Base-by-base conservation (phyloP, 345 rosid species). In the Bruguiera sexangula region DNA sequence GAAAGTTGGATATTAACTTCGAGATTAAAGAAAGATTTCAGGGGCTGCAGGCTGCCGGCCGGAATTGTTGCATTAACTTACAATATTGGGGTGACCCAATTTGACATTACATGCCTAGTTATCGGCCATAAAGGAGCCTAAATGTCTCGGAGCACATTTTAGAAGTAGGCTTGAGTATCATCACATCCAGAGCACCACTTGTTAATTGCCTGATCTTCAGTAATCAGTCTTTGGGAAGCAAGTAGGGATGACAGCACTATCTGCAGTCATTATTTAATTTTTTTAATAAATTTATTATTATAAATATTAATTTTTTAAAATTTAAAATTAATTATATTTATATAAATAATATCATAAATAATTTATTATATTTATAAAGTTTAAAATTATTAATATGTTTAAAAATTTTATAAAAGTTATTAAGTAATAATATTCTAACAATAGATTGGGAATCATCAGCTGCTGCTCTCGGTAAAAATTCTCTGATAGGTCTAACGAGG, bases 51-150 rank as follows among this genome's bases (percentile, higher is more conserved):
- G 24, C 24, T 24, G 24, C 72, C 68, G 73, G 66, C 81, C 63
- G 69, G 29, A 65, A 65, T 51, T 65, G 43, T 46, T 60, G 66
- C 85, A 79, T 37, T 65, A 79, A 73, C 74, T 75, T 72, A 64
- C 59, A 76, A n/a, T 43, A 32, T 50, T 15, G 9, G 62, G 72
- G 56, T 68, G 62, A 48, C 29, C 68, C 70, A 53, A 52, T 43
- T 73, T 59, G 66, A 57, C 71, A 36, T 72, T 85, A 72, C 85
- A 81, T 79, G 85, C 63, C 60, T 54, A 16, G 20, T 69, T 18
- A 48, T 21, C 37, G 2, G 55, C 1, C 37, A 7, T 7, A 34
- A 7, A 34, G 37, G 9, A 34, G 9, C 37, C 37, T 34, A 34
- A 34, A 1, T 34, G 56, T 65, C 39, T 39, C 8, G 18, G 52